These are phyloP conservation scores for Gossypium anomalum DNA, from an alignment of 345 rosid genomes.

Conservation along the genomic window DNA sequence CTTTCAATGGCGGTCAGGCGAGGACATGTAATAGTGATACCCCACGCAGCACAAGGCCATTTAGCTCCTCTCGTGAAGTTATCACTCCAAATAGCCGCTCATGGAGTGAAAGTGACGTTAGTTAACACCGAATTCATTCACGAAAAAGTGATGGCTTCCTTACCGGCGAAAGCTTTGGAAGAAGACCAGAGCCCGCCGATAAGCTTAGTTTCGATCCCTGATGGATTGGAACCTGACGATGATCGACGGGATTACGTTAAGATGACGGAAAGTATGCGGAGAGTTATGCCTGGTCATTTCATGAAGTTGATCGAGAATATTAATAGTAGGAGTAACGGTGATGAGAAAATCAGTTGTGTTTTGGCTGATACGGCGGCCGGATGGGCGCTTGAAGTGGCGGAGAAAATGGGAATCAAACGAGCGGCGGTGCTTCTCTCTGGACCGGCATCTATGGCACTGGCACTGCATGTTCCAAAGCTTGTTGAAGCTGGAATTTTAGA, in stretches of 20 bases:
- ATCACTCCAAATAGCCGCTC: slow-evolving; percentile 26
- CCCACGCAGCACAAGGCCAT: slow-evolving; percentile 38
- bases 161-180: neutral
- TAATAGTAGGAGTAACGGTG: neutral
- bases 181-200: neutral
- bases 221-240: slow-evolving; percentile 12
- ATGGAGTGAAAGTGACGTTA: slow-evolving; percentile 38
- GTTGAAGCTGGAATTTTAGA: slow-evolving; percentile 24
- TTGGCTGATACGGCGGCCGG: slow-evolving; percentile 21
- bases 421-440: slow-evolving; percentile 16
- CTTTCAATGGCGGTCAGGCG: slow-evolving; percentile 15
- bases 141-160: slow-evolving; percentile 18
- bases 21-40: slow-evolving; percentile 24
- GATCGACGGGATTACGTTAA: slow-evolving; percentile 10
- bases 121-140: slow-evolving; percentile 26
- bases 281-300: slow-evolving; percentile 18
- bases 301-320: slow-evolving; percentile 26
- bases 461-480: slow-evolving; percentile 19
- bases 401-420: slow-evolving; percentile 20
- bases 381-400: slow-evolving; percentile 31
- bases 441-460: slow-evolving; percentile 18
- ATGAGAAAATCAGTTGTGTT: slow-evolving; percentile 25
- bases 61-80: slow-evolving; percentile 35
- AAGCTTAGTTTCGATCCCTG: slow-evolving; percentile 26
- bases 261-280: slow-evolving; percentile 1